Conservation (phyloP, 805 yeast genomes). For the Pichia kluyveri region DNA sequence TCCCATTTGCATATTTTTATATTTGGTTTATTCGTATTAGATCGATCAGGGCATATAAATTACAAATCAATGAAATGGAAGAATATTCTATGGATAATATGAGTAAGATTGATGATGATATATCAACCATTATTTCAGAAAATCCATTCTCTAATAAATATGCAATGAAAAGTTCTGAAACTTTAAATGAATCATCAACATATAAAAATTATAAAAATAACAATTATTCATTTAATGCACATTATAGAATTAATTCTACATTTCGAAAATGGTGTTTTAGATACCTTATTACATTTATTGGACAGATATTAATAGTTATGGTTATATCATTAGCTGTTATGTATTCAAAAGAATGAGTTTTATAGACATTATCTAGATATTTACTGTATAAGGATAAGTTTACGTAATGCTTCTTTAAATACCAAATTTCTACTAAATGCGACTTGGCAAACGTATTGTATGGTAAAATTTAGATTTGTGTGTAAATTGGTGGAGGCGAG, state of each 20-base stretch:
- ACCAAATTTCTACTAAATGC: too few species aligned
- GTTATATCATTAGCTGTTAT: conserved; percentile 9
- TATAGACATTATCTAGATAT: too few species aligned
- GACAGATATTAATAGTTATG: conserved; percentile 9
- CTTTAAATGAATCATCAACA: neutral
- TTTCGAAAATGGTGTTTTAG: conserved; percentile 14
- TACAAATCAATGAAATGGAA: neutral
- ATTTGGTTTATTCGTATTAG: conserved; percentile 3
- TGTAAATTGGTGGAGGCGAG: too few species aligned
- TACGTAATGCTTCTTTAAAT: too few species aligned
- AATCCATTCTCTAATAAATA: neutral
- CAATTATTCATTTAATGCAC: neutral
- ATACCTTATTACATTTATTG: conserved; percentile 8
- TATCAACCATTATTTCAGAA: neutral
- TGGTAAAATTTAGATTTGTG: too few species aligned
- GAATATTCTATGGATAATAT: neutral
- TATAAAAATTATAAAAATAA: neutral
- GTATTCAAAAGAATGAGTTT: neutral
- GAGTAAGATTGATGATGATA: neutral
- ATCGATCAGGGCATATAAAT: neutral
- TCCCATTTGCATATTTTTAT: conserved; percentile 5
- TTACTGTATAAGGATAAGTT: too few species aligned
- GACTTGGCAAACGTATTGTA: too few species aligned
- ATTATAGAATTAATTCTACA: conserved; percentile 5
- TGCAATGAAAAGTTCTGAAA: neutral